Evolutionary conservation across 2,329 filamentous ascomycete species (phyloP).

Genomic region (Eutypella sp.): DNA sequence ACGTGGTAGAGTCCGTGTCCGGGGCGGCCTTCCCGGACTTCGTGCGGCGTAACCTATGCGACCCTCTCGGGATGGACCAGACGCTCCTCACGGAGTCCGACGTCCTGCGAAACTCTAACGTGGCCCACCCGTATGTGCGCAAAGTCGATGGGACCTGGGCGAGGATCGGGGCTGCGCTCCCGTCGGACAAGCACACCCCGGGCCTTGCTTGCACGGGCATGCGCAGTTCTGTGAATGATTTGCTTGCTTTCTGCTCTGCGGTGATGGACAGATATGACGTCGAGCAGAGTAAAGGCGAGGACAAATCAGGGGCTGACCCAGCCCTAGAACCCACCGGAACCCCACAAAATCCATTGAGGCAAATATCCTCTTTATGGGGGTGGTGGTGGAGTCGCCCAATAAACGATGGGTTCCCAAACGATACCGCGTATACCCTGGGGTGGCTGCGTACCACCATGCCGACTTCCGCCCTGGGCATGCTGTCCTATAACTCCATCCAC

Average conservation of each 20-base stretch:
- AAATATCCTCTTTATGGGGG: no score
- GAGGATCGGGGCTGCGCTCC: background rate
- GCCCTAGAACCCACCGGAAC: background rate
- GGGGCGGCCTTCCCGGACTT: background rate
- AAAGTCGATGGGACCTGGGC: background rate
- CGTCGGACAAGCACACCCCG: background rate
- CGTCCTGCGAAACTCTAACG: background rate
- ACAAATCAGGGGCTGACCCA: background rate
- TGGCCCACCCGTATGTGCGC: background rate
- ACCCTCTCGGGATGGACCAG: background rate
- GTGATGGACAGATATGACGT: background rate
- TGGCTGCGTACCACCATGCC: no score
- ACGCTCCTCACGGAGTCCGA: background rate
- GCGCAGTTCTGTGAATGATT: background rate
- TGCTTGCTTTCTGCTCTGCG: background rate
- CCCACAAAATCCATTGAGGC: no score
- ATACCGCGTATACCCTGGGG: no score
- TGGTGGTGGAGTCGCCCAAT: no score
- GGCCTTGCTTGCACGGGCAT: slow-evolving; percentile 24
- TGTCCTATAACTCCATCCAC: background rate
- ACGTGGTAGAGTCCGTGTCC: background rate
- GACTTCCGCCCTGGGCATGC: background rate
- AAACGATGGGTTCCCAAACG: no score
- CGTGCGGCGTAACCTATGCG: background rate
- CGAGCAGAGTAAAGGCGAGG: background rate